Conservation (phyloP, 495 filamentous ascomycete genomes). For the Aspergillus sclerotiicarbonarius region DNA sequence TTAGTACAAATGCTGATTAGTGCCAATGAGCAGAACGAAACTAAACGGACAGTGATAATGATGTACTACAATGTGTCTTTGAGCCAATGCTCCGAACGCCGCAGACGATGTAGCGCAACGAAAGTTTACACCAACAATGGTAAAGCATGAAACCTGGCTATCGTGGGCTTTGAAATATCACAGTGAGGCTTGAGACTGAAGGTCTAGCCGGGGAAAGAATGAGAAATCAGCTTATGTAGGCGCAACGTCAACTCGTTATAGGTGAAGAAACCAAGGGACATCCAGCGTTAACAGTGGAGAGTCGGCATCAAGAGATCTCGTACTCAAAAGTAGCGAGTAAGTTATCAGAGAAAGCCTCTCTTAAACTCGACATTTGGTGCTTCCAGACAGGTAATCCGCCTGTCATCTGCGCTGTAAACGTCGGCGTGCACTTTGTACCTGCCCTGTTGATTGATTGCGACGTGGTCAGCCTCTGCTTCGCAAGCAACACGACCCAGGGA, state of each 20-base stretch:
- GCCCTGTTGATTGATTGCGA: constrained; percentile 54
- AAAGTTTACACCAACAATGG: neutral
- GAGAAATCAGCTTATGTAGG: neutral
- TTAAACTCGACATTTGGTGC: constrained; percentile 50
- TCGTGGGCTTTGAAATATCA: neutral
- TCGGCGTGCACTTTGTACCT: constrained; percentile 86
- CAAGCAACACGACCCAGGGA: neutral
- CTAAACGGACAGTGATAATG: neutral
- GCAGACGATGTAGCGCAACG: neutral
- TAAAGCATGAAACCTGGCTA: constrained; percentile 4
- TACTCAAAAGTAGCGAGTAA: neutral
- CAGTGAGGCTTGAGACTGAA: constrained; percentile 1
- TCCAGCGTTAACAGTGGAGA: neutral
- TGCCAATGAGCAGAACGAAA: neutral
- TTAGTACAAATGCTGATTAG: constrained; percentile 10
- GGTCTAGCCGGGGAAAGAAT: neutral
- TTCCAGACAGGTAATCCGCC: constrained; percentile 78
- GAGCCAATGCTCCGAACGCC: constrained; percentile 15
- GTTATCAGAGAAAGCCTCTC: constrained; percentile 11
- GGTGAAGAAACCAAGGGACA: neutral
- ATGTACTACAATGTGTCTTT: constrained; percentile 4
- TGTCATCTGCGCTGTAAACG: constrained; percentile 65
- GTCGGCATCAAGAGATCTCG: constrained; percentile 1
- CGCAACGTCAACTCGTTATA: neutral
- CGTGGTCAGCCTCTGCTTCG: constrained; percentile 11